These are phyloP conservation scores for Penicillium samsonianum DNA, from an alignment of 495 filamentous ascomycete species.

Conservation along the genomic window DNA sequence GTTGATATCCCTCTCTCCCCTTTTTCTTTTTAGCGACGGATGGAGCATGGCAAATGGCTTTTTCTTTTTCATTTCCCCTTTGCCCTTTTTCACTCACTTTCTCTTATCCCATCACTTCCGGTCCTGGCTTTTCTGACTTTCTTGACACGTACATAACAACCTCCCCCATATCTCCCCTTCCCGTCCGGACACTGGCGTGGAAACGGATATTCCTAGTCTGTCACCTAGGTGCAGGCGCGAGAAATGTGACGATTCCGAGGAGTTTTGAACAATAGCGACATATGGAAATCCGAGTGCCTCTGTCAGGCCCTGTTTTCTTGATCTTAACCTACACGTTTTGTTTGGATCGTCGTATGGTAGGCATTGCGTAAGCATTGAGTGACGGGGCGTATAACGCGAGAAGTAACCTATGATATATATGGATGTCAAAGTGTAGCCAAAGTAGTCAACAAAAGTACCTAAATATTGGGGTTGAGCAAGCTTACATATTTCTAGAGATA, in stretches of 20 bases:
- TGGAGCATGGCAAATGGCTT: slow-evolving; percentile 35
- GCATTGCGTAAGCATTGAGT: background rate
- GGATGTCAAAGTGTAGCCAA: background rate
- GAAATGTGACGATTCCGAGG: slow-evolving; percentile 17
- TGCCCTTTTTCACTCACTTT: background rate
- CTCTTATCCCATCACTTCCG: background rate
- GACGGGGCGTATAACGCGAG: background rate
- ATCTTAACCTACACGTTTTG: background rate
- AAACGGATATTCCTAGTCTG: slow-evolving; percentile 13
- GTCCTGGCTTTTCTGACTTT: slow-evolving; percentile 1
- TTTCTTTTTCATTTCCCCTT: slow-evolving; percentile 8
- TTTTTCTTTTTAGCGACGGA: slow-evolving; percentile 34
- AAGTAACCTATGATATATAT: background rate
- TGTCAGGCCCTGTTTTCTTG: slow-evolving; percentile 16
- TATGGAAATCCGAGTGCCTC: slow-evolving; percentile 21
- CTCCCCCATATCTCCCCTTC: background rate
- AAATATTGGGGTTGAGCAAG: background rate
- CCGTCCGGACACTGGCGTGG: slow-evolving; percentile 1
- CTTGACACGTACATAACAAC: slow-evolving; percentile 27
- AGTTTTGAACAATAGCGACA: slow-evolving; percentile 21
- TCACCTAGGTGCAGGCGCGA: slow-evolving; percentile 18
- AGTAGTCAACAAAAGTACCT: background rate
- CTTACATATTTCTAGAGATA: too few species aligned
- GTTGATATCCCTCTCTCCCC: slow-evolving; percentile 17
- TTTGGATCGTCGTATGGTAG: background rate